Evolutionary conservation across 2,329 filamentous ascomycete species (phyloP), one percentile per base, ranked within the genome.

Genomic region (Arthrobotrys entomopaga): DNA sequence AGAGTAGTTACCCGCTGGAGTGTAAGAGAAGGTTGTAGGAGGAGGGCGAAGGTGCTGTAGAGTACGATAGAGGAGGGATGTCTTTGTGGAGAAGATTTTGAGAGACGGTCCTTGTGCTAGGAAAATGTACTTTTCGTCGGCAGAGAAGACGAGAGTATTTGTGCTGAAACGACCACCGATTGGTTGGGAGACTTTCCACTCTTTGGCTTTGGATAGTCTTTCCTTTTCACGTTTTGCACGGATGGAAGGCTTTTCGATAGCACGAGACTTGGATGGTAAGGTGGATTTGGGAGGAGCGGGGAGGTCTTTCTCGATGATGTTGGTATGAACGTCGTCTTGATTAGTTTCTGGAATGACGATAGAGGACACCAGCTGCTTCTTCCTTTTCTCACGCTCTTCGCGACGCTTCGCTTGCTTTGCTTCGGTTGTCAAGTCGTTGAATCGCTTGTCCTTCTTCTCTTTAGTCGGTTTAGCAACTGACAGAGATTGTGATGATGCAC

Each of bases 31-130:
- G 15, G 22, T 42, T 8, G 61, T 61, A 1, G 69, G 56, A 19
- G 69, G 69, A 16, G 69, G 69, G 29, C 48, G 61, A 19, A 73
- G 61, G 22, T 73, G 69, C 43, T 73, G 83, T 56, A 97, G 89
- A 65, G 88, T 87, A 77, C 92, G 89, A 52, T 92, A 84, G 20
- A 96, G 87, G 57, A 96, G 86, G 1, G 95, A 98, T 64, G 92
- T 93, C 76, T 87, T 84, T 29, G 91, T 87, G 1, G 91, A 91
- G 81, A 95, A 96, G 24, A 97, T 86, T 80, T 93, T 90, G 63
- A 97, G 84, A 8, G 90, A 89, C 26, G 87, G 89, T 73, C 89
- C 87, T 79, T 92, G 91, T 34, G 90, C 87, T 65, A 96, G 81
- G 67, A 97, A 88, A 43, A 97, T 81, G 81, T 90, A 86, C 91